Conservation (phyloP, 495 filamentous ascomycete genomes). For the Neurospora terricola region DNA sequence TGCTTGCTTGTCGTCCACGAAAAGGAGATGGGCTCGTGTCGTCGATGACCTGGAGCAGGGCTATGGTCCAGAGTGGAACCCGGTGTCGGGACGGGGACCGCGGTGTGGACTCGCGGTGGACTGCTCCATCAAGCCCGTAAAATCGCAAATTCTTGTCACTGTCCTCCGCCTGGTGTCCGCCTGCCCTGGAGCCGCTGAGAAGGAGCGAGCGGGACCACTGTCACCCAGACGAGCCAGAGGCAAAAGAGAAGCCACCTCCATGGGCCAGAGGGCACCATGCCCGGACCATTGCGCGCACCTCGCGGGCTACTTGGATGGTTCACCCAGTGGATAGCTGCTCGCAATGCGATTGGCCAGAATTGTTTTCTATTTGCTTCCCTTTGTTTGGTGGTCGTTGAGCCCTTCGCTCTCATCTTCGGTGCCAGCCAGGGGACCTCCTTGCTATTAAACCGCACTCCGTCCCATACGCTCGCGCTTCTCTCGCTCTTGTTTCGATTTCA, state of each 20-base stretch:
- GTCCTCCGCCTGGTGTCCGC: neutral
- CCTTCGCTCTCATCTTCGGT: neutral
- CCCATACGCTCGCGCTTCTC: neutral
- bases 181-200: neutral
- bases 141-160: neutral
- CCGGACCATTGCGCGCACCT: neutral
- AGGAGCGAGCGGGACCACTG: neutral
- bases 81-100: neutral
- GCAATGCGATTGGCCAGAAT: neutral
- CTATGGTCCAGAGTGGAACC: neutral
- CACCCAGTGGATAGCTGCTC: neutral
- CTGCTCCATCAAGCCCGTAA: neutral
- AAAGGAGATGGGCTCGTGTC: neutral
- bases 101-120: neutral
- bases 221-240: neutral
- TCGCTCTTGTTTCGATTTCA: neutral
- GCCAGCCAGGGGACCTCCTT: neutral
- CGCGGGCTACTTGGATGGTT: neutral
- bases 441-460: neutral
- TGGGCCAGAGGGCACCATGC: neutral
- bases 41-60: neutral
- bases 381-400: constrained; percentile 1
- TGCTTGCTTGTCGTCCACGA: neutral
- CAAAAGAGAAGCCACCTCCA: neutral
- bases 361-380: constrained; percentile 1